A percentile compares a stretch with the other conserved stretches of the same genome.
phyloP scores from a whole-genome alignment of 768 basidiomycete species.

The Strobilomyces dryophilus region DNA sequence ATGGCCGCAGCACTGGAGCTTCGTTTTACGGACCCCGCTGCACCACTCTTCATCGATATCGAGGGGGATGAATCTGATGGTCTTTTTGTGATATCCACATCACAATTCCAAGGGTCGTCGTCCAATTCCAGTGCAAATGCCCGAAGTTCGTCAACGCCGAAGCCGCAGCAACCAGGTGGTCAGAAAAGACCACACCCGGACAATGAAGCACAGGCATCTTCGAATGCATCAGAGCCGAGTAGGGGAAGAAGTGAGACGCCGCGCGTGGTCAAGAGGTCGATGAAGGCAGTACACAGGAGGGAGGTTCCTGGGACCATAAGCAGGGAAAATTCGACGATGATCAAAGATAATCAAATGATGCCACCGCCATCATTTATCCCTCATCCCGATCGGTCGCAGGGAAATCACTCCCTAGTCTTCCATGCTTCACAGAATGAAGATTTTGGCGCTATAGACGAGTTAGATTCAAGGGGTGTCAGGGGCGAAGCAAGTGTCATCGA shows the following conservation, averaged over 20 bases:
- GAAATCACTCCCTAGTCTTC: slow-evolving; percentile 10
- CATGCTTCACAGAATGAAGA: slow-evolving; percentile 14
- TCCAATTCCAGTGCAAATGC: slow-evolving; percentile 14
- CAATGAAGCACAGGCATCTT: slow-evolving; percentile 27
- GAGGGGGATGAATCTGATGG: slow-evolving; percentile 62
- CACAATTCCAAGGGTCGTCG: slow-evolving; percentile 42
- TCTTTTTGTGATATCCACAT: slow-evolving; percentile 79
- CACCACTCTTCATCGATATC: slow-evolving; percentile 74
- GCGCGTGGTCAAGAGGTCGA: slow-evolving; percentile 36
- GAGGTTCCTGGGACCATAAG: slow-evolving; percentile 18
- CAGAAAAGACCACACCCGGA: slow-evolving; percentile 22
- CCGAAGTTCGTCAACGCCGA: slow-evolving; percentile 17
- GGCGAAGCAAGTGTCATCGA: slow-evolving; percentile 2
- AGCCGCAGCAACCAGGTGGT: slow-evolving; percentile 6
- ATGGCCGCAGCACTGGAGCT: slow-evolving; percentile 61
- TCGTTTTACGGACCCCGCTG: slow-evolving; percentile 69
- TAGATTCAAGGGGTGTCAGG: background rate
- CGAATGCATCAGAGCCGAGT: slow-evolving; percentile 18
- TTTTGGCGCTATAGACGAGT: slow-evolving; percentile 13
- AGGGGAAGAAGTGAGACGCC: slow-evolving; percentile 32
- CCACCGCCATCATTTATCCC: slow-evolving; percentile 34
- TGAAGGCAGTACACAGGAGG: slow-evolving; percentile 33
- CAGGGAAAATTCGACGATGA: slow-evolving; percentile 13
- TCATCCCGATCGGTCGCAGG: slow-evolving; percentile 11
- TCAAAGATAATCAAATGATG: slow-evolving; percentile 33